These are phyloP conservation scores for Berkeleyomyces rouxiae DNA, from an alignment of 2,329 filamentous ascomycete species.

Conservation along the genomic window DNA sequence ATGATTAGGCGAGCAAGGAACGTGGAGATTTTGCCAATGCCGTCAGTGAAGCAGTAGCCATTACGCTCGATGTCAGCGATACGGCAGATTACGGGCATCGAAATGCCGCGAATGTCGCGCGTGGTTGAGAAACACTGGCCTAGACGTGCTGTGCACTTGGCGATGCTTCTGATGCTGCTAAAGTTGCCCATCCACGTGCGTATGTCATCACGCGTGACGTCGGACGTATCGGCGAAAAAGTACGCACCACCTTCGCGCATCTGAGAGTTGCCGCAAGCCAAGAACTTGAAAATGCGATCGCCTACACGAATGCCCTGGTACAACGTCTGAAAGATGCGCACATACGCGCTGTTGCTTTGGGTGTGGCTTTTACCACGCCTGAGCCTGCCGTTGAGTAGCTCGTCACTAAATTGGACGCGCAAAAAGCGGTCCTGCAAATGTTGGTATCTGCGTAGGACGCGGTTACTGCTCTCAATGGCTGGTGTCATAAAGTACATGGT, in stretches of 20 bases:
- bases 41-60: slow-evolving; percentile 67
- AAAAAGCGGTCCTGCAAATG: slow-evolving; percentile 62
- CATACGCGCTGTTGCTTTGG: slow-evolving; percentile 54
- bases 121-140: slow-evolving; percentile 97
- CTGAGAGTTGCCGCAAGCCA: slow-evolving; percentile 91
- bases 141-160: slow-evolving; percentile 74
- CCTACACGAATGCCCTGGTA: slow-evolving; percentile 68
- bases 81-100: slow-evolving; percentile 38
- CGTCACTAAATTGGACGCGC: slow-evolving; percentile 77
- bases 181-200: slow-evolving; percentile 79
- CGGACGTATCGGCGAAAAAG: slow-evolving; percentile 63
- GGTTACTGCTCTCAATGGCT: slow-evolving; percentile 70
- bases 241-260: slow-evolving; percentile 83
- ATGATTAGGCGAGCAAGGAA: slow-evolving; percentile 60
- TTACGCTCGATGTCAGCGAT: slow-evolving; percentile 58
- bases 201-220: slow-evolving; percentile 57
- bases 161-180: slow-evolving; percentile 61
- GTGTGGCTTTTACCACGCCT: slow-evolving; percentile 34
- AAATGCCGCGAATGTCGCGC: slow-evolving; percentile 48
- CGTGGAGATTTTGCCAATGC: slow-evolving; percentile 78
- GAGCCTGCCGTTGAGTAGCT: slow-evolving; percentile 47
- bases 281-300: slow-evolving; percentile 67
- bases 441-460: slow-evolving; percentile 60
- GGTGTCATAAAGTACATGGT: slow-evolving; percentile 66
- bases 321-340: slow-evolving; percentile 54